phyloP scores from a whole-genome alignment of 164 flowering plant species.

The Brasenia schreberi region DNA sequence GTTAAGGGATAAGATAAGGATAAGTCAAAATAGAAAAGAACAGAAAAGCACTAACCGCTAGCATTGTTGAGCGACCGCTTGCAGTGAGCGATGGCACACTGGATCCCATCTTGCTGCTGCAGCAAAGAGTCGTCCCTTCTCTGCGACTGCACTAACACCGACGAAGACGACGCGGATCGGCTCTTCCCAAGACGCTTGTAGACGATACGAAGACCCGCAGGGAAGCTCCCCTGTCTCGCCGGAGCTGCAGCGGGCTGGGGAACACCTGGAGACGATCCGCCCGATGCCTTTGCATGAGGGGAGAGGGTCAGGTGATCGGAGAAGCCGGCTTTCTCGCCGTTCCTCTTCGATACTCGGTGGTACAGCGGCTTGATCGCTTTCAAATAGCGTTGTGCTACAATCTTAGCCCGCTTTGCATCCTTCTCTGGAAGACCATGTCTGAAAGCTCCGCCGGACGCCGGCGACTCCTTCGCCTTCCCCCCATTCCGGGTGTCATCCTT shows the following conservation, averaged over 20 bases:
- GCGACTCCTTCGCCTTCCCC: too few relatives aligned
- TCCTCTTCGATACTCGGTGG: slow-evolving; percentile 45
- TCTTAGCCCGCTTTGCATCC: slow-evolving; percentile 36
- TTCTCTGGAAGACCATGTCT: neutral
- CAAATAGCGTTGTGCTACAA: slow-evolving; percentile 50
- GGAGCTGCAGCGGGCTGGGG: neutral
- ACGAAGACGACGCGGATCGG: slow-evolving; percentile 43
- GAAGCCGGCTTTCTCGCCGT: slow-evolving; percentile 37
- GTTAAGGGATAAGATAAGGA: neutral
- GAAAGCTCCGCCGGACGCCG: too few relatives aligned
- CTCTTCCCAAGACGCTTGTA: slow-evolving; percentile 72
- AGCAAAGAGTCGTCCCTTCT: slow-evolving; percentile 72
- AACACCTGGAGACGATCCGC: neutral
- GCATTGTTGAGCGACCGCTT: slow-evolving; percentile 67
- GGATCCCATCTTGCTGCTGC: slow-evolving; percentile 84
- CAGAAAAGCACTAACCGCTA: slow-evolving; percentile 24
- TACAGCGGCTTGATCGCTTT: slow-evolving; percentile 75
- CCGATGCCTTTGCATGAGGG: neutral
- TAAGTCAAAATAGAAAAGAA: neutral
- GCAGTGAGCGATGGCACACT: slow-evolving; percentile 86
- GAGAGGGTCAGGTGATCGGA: slow-evolving; percentile 27
- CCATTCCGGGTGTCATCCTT: too few relatives aligned
- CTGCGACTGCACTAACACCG: slow-evolving; percentile 10
- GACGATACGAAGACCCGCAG: slow-evolving; percentile 47
- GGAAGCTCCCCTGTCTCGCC: slow-evolving; percentile 26